Conservation (phyloP, 202 grass and related monocot species). For the Schoenoplectus tabernaemontani region DNA sequence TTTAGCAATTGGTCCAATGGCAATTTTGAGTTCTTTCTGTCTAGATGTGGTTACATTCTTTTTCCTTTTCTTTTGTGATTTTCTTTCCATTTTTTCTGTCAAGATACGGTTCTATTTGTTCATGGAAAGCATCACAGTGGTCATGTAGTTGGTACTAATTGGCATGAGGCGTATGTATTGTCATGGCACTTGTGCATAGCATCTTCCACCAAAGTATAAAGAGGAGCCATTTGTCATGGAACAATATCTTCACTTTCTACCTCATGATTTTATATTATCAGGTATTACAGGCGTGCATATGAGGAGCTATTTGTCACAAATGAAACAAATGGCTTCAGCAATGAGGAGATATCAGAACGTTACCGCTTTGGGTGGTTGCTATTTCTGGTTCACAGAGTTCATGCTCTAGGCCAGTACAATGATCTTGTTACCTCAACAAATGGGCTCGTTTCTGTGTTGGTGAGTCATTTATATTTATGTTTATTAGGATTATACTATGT, state of each 20-base stretch:
- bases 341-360: slow-evolving; percentile 46
- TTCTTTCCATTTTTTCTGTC: background rate
- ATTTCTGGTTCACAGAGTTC: slow-evolving; percentile 69
- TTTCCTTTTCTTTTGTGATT: background rate
- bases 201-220: background rate
- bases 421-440: slow-evolving; percentile 94
- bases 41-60: background rate
- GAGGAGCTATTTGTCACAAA: slow-evolving; percentile 67
- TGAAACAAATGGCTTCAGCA: slow-evolving; percentile 34
- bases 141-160: background rate
- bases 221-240: no score
- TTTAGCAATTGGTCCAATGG: background rate
- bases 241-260: background rate
- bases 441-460: slow-evolving; percentile 70
- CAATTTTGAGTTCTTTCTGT: background rate
- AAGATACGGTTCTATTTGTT: background rate
- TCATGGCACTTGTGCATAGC: background rate
- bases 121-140: background rate
- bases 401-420: slow-evolving; percentile 63
- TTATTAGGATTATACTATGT: background rate
- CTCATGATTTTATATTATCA: slow-evolving; percentile 23
- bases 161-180: background rate
- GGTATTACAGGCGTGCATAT: slow-evolving; percentile 81
- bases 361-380: slow-evolving; percentile 91
- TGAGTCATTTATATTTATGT: slow-evolving; percentile 4